Conservation (phyloP, 768 basidiomycete species). For the Megacollybia marginata region DNA sequence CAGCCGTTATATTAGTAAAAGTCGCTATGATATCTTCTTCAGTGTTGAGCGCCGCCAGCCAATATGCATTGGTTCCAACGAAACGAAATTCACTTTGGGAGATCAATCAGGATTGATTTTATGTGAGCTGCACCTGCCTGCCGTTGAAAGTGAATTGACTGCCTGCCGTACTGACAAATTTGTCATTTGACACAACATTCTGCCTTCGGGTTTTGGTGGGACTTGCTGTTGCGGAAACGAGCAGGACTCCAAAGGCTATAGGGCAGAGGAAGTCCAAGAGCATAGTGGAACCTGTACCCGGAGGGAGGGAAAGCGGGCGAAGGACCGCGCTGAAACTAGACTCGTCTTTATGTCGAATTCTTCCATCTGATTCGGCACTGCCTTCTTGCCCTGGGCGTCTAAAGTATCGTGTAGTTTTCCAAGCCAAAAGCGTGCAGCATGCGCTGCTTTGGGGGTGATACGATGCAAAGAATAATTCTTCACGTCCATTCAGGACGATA, state of each 20-base stretch:
- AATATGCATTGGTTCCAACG: conserved; percentile 60
- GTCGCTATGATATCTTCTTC: conserved; percentile 51
- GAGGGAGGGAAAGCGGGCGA: conserved; percentile 1
- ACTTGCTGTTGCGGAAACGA: conserved; percentile 23
- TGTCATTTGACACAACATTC: conserved; percentile 18
- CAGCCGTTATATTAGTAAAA: conserved; percentile 47
- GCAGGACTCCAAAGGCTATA: conserved; percentile 21
- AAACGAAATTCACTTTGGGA: conserved; percentile 29
- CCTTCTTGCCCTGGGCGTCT: conserved; percentile 1
- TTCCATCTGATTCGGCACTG: not conserved
- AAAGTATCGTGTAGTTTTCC: not conserved
- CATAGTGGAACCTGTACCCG: conserved; percentile 26
- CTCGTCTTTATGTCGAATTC: not conserved
- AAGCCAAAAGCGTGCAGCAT: no score
- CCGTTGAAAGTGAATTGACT: conserved; percentile 49
- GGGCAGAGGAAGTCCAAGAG: conserved; percentile 18
- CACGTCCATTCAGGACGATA: no score
- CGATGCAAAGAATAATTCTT: no score
- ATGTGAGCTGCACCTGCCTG: conserved; percentile 32
- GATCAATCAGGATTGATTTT: not conserved
- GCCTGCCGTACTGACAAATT: conserved; percentile 39
- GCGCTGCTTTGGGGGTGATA: no score
- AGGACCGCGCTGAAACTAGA: not conserved
- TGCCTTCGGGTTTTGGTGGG: conserved; percentile 24
- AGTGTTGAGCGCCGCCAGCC: conserved; percentile 48